Percentiles rank a stretch among this genome's conserved stretches.
Evolutionary conservation across 805 yeast genomes (phyloP).

Genomic region (Starmerella roubikii): DNA sequence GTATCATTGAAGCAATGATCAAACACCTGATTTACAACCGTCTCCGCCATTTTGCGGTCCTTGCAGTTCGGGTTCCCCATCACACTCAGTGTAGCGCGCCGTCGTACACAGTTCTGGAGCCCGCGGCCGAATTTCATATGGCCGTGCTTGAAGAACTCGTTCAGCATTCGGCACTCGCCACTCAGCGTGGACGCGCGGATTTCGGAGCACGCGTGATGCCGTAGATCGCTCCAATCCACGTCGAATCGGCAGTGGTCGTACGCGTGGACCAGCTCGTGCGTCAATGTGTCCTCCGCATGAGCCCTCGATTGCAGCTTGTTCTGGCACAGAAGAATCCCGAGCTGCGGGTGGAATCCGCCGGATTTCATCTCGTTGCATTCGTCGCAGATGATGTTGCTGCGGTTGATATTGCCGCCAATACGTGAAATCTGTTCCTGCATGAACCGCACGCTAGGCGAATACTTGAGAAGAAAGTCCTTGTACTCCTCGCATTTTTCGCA

Average conservation of each 20-base stretch:
- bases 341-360: constrained; percentile 88
- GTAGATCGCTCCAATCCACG: constrained; percentile 70
- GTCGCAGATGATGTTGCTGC: constrained; percentile 55
- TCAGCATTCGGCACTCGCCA: constrained; percentile 88
- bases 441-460: constrained; percentile 71
- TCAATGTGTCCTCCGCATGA: constrained; percentile 78
- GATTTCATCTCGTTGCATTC: constrained; percentile 69
- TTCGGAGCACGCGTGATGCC: constrained; percentile 95
- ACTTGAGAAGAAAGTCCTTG: constrained; percentile 60
- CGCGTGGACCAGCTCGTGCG: constrained; percentile 89
- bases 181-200: constrained; percentile 83
- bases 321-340: constrained; percentile 77
- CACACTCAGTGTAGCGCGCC: constrained; percentile 80
- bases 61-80: constrained; percentile 74
- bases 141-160: constrained; percentile 54
- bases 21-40: constrained; percentile 78
- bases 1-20: constrained; percentile 88
- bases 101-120: constrained; percentile 78
- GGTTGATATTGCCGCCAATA: constrained; percentile 40
- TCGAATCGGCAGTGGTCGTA: constrained; percentile 81
- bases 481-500: constrained; percentile 62
- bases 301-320: constrained; percentile 60
- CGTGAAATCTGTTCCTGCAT: constrained; percentile 73
- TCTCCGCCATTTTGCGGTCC: constrained; percentile 56
- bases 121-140: constrained; percentile 50